Evolutionary conservation across 805 yeast species (phyloP).

Genomic region (Metschnikowia continentalis): DNA sequence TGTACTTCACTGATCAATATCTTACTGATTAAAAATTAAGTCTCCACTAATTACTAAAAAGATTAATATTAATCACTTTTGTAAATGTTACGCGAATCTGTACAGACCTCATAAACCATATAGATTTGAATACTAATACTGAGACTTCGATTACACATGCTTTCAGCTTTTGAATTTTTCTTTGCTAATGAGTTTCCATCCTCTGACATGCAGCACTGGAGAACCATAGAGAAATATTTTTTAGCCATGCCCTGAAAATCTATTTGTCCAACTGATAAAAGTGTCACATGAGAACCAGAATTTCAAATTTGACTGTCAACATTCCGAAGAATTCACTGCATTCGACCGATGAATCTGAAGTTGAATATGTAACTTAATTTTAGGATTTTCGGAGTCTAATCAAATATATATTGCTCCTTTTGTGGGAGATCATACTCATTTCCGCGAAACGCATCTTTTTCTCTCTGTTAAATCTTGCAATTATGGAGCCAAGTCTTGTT

Average conservation of each 20-base stretch:
- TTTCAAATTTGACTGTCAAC: background rate
- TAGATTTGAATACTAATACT: background rate
- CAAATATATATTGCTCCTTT: background rate
- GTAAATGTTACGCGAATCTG: background rate
- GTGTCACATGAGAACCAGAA: too few species aligned
- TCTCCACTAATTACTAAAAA: too few species aligned
- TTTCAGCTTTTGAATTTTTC: too few species aligned
- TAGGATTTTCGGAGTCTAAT: background rate
- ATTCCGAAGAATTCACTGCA: background rate
- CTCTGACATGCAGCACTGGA: too few species aligned
- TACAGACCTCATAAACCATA: background rate
- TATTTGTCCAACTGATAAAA: background rate
- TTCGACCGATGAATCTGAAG: background rate
- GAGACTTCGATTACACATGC: background rate
- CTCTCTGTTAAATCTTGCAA: background rate
- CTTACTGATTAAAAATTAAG: background rate
- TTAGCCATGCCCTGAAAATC: background rate
- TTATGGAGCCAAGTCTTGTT: background rate
- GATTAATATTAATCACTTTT: background rate
- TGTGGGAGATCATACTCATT: background rate
- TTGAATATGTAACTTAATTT: background rate
- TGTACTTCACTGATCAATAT: background rate
- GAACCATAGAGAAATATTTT: background rate
- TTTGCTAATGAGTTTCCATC: background rate
- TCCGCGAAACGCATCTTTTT: conserved; percentile 3